Evolutionary conservation across 2,329 filamentous ascomycete genomes (phyloP).

Genomic region (Xylariaceae sp.): DNA sequence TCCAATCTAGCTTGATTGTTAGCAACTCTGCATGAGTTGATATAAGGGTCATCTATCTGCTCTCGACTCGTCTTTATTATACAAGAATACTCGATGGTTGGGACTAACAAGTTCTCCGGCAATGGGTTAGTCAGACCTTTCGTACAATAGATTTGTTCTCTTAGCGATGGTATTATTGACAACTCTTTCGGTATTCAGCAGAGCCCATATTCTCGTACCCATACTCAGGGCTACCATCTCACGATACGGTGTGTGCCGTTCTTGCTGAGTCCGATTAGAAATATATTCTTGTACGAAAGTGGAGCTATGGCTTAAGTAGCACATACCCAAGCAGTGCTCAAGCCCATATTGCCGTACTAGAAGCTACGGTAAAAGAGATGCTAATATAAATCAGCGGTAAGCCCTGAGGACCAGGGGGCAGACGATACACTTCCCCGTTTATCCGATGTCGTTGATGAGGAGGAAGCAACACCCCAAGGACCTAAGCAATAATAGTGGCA

Average conservation of each 20-base stretch:
- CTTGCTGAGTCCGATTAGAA: slow-evolving; percentile 1
- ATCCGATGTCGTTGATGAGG: background rate
- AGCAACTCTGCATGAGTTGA: too few species aligned
- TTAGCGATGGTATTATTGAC: slow-evolving; percentile 37
- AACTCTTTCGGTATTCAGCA: slow-evolving; percentile 39
- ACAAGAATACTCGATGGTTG: slow-evolving; percentile 31
- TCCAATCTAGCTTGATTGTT: too few species aligned
- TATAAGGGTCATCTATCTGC: slow-evolving; percentile 38
- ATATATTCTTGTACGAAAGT: background rate
- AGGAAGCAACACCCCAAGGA: slow-evolving; percentile 5
- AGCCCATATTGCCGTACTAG: slow-evolving; percentile 4
- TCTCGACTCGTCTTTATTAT: slow-evolving; percentile 32
- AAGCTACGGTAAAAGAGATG: slow-evolving; percentile 11
- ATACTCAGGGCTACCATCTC: slow-evolving; percentile 28
- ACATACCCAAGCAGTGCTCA: slow-evolving; percentile 4
- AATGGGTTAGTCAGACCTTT: slow-evolving; percentile 32
- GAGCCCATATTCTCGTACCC: slow-evolving; percentile 37
- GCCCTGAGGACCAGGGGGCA: slow-evolving; percentile 13
- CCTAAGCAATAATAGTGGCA: too few species aligned
- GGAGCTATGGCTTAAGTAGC: background rate
- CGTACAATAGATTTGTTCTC: slow-evolving; percentile 32
- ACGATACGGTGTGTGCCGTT: slow-evolving; percentile 18
- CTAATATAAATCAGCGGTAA: slow-evolving; percentile 10
- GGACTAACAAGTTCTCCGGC: slow-evolving; percentile 35
- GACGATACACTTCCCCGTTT: slow-evolving; percentile 1